Conservation (phyloP, 495 filamentous ascomycete genomes). For the Aspergillus affinis region DNA sequence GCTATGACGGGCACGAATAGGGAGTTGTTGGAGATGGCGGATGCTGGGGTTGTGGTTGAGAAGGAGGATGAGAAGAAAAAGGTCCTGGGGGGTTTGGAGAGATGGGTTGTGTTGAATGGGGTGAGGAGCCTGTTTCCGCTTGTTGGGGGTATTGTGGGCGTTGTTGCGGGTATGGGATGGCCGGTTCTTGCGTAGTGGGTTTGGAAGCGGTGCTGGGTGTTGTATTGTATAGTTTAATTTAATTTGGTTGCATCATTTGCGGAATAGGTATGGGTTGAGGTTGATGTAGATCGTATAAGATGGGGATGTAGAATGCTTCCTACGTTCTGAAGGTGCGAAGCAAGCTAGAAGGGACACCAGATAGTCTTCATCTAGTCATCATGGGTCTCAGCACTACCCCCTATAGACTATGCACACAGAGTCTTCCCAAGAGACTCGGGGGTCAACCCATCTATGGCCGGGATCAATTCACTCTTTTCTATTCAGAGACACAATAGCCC, state of each 20-base stretch:
- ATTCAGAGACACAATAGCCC: too few relatives aligned
- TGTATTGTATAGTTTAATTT: not conserved
- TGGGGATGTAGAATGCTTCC: too few relatives aligned
- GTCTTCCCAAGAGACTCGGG: too few relatives aligned
- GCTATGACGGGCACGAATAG: conserved; percentile 27
- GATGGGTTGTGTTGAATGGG: conserved; percentile 39
- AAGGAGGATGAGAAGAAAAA: conserved; percentile 23
- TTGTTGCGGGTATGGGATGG: conserved; percentile 9
- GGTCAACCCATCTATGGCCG: too few relatives aligned
- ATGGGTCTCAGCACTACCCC: too few relatives aligned
- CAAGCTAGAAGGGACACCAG: too few relatives aligned
- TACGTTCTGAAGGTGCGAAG: too few relatives aligned
- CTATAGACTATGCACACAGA: too few relatives aligned
- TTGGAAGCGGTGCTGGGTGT: not conserved
- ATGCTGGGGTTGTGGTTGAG: conserved; percentile 16
- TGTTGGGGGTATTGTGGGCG: conserved; percentile 30
- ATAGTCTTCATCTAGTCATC: too few relatives aligned
- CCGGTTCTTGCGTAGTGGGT: not conserved
- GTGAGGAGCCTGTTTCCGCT: conserved; percentile 38
- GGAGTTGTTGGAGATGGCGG: conserved; percentile 22
- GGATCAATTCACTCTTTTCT: too few relatives aligned
- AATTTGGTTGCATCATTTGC: not conserved
- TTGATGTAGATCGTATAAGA: too few relatives aligned
- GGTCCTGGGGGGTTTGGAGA: conserved; percentile 26
- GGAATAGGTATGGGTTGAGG: too few relatives aligned